Conservation (phyloP, 2,329 filamentous ascomycete genomes). For the Magnaporthales sp. region DNA sequence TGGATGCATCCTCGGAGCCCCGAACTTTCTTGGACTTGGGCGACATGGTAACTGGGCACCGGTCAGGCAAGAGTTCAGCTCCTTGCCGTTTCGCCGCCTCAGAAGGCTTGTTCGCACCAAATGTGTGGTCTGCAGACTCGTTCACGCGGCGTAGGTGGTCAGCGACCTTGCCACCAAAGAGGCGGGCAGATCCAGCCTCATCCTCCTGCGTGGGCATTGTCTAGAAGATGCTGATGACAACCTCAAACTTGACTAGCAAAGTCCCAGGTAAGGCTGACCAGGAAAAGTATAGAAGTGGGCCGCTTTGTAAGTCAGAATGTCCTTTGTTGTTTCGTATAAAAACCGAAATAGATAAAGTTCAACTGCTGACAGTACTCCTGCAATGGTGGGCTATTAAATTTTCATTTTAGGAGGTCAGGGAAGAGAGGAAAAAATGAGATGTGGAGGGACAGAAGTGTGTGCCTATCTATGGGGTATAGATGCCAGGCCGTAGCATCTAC, state of each 20-base stretch:
- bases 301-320: background rate
- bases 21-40: background rate
- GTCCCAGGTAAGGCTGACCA: background rate
- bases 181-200: background rate
- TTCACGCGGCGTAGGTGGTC: background rate
- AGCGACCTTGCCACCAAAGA: background rate
- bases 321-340: background rate
- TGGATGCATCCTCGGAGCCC: background rate
- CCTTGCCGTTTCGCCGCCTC: background rate
- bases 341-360: background rate
- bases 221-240: background rate
- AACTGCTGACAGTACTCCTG: too few species aligned
- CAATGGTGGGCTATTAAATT: background rate
- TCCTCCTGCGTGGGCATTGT: background rate
- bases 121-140: background rate
- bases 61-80: background rate
- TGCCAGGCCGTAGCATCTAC: background rate
- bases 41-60: background rate
- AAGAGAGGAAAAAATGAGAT: background rate
- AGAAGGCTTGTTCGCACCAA: background rate
- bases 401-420: background rate
- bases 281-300: background rate
- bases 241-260: background rate
- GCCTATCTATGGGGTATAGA: background rate
- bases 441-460: background rate